A percentile compares a stretch with the other conserved stretches of the same genome.
Evolutionary conservation across 257 asterid genomes (phyloP).

Genomic region (Haberlea rhodopensis): DNA sequence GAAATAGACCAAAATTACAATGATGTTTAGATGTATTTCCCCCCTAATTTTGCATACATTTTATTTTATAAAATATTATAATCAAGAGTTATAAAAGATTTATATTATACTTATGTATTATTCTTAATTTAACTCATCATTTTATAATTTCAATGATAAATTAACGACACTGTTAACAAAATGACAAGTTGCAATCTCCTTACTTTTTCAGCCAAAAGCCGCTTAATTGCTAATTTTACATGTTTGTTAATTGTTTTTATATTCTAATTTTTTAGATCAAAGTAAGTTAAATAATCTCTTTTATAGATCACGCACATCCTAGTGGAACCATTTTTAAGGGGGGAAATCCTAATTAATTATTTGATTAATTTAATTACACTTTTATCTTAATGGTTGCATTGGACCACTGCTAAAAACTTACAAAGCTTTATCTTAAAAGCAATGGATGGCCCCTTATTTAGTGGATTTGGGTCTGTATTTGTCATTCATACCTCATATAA

Average conservation of each 20-base stretch:
- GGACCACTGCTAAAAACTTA: slow-evolving; percentile 29
- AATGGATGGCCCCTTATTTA: slow-evolving; percentile 38
- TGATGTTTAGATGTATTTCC: too few species aligned
- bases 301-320: slow-evolving; percentile 25
- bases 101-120: too few species aligned
- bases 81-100: too few species aligned
- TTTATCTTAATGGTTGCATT: slow-evolving; percentile 29
- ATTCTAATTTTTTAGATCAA: slow-evolving; percentile 24
- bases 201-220: slow-evolving; percentile 19
- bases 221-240: slow-evolving; percentile 2
- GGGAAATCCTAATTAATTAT: not conserved
- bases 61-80: too few species aligned
- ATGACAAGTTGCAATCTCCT: not conserved
- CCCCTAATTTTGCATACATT: too few species aligned
- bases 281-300: slow-evolving; percentile 21
- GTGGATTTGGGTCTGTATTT: slow-evolving; percentile 48
- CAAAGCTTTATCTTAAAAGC: slow-evolving; percentile 35
- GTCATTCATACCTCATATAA: slow-evolving; percentile 42
- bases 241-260: not conserved
- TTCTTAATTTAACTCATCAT: too few species aligned
- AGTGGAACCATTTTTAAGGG: slow-evolving; percentile 26
- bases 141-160: too few species aligned
- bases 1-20: too few species aligned
- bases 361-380: slow-evolving; percentile 23
- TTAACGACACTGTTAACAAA: too few species aligned